Percentiles rank a stretch among this genome's conserved stretches.
Conservation (phyloP, 768 basidiomycete genomes). For the Fomitopsis serialis region DNA sequence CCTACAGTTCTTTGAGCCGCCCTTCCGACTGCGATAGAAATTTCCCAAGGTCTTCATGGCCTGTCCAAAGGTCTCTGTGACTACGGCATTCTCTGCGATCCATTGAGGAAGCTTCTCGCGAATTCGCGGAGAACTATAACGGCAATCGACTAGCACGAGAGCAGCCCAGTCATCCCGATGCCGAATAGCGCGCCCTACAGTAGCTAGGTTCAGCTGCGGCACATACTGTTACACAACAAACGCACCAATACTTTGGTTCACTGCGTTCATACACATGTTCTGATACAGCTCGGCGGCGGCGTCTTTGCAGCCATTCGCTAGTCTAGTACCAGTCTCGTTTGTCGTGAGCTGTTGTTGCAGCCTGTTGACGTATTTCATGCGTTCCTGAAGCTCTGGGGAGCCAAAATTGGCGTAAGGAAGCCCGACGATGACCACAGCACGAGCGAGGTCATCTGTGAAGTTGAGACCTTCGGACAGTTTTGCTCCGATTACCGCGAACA, state of each 20-base stretch:
- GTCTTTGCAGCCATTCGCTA: conserved; percentile 46
- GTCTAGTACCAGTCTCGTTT: conserved; percentile 24
- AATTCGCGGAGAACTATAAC: conserved; percentile 69
- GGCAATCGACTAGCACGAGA: conserved; percentile 78
- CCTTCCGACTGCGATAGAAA: conserved; percentile 62
- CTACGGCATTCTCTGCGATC: conserved; percentile 63
- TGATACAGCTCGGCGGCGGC: conserved; percentile 67
- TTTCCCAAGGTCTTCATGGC: conserved; percentile 59
- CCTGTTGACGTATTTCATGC: conserved; percentile 82
- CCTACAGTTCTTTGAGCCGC: background rate
- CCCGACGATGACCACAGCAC: conserved; percentile 83
- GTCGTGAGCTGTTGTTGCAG: conserved; percentile 38
- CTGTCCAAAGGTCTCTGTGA: conserved; percentile 65
- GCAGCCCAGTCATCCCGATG: conserved; percentile 91
- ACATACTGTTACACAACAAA: too few relatives aligned
- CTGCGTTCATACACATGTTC: conserved; percentile 89
- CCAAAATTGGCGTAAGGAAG: conserved; percentile 90
- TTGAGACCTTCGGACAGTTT: conserved; percentile 92
- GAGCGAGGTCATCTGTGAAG: conserved; percentile 51
- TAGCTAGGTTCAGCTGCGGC: too few relatives aligned
- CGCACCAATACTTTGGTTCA: conserved; percentile 95
- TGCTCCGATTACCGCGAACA: conserved; percentile 94
- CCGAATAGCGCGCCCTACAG: conserved; percentile 83
- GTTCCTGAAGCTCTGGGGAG: conserved; percentile 87
- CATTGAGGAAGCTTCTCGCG: conserved; percentile 83